Evolutionary conservation across 2,329 filamentous ascomycete species (phyloP).

Genomic region (Hymenoscyphus fructigenus): DNA sequence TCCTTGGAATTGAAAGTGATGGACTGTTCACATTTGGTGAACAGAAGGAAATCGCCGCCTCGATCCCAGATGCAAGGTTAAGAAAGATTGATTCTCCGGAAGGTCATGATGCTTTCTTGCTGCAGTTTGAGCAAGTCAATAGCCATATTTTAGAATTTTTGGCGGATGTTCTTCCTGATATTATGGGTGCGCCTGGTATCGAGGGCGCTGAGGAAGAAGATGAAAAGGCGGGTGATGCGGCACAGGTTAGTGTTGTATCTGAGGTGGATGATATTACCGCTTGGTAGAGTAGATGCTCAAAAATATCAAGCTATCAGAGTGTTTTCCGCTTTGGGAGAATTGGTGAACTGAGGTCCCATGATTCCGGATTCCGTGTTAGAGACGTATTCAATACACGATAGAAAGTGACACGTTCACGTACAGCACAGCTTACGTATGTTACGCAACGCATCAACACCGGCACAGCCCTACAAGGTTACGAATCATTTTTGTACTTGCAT

Average conservation of each 20-base stretch:
- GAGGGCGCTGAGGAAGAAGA: slow-evolving; percentile 40
- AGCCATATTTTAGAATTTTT: slow-evolving; percentile 81
- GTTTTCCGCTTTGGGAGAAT: no score
- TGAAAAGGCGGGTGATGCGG: slow-evolving; percentile 60
- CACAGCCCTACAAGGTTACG: no score
- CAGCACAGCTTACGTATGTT: no score
- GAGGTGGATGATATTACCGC: slow-evolving; percentile 96
- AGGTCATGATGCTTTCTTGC: slow-evolving; percentile 91
- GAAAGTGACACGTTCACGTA: no score
- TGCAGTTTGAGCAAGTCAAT: slow-evolving; percentile 98
- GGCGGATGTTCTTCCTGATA: slow-evolving; percentile 77
- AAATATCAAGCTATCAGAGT: background rate
- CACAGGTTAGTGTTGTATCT: slow-evolving; percentile 88
- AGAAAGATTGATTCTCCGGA: slow-evolving; percentile 91
- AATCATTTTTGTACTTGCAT: no score
- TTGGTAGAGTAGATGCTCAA: slow-evolving; percentile 55
- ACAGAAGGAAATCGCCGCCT: slow-evolving; percentile 84
- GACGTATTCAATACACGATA: no score
- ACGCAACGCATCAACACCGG: no score
- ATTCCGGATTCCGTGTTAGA: no score
- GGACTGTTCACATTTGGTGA: slow-evolving; percentile 97
- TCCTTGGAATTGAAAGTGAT: slow-evolving; percentile 92
- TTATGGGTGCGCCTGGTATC: slow-evolving; percentile 68
- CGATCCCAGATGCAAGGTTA: slow-evolving; percentile 74
- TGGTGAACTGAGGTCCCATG: background rate